Conservation (phyloP, 148 eudicot genomes). For the Camellia japonica region DNA sequence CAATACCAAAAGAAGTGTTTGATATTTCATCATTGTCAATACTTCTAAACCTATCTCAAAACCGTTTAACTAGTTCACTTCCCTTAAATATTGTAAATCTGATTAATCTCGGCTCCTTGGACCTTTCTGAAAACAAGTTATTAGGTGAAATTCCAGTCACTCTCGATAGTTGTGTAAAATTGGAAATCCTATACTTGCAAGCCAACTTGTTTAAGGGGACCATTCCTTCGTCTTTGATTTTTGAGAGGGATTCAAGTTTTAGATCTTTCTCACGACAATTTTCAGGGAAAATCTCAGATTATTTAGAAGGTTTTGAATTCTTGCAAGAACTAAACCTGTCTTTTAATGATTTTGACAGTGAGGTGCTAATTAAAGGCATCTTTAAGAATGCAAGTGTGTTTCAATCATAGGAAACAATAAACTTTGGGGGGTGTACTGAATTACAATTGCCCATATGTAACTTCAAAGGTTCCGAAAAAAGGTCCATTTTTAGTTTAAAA, state of each 20-base stretch:
- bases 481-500: neutral
- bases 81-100: slow-evolving; percentile 30
- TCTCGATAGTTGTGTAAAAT: slow-evolving; percentile 24
- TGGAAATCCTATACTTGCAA: slow-evolving; percentile 21
- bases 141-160: slow-evolving; percentile 31
- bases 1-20: slow-evolving; percentile 35
- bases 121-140: slow-evolving; percentile 25
- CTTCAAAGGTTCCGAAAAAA: neutral
- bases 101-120: slow-evolving; percentile 23
- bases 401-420: slow-evolving; percentile 30
- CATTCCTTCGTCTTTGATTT: slow-evolving; percentile 26
- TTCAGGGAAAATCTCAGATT: slow-evolving; percentile 39
- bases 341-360: slow-evolving; percentile 39
- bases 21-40: slow-evolving; percentile 14
- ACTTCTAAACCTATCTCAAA: slow-evolving; percentile 19
- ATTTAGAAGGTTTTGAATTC: slow-evolving; percentile 16
- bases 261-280: slow-evolving; percentile 38
- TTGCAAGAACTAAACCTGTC: slow-evolving; percentile 21
- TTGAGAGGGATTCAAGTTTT: slow-evolving; percentile 23
- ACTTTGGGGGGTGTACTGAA: slow-evolving; percentile 40
- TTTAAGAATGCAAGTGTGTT: slow-evolving; percentile 29
- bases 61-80: slow-evolving; percentile 32
- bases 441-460: slow-evolving; percentile 30
- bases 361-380: slow-evolving; percentile 32
- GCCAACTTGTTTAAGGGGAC: slow-evolving; percentile 35